A percentile compares a stretch with the other conserved stretches of the same genome.
These are phyloP conservation scores for Scalesia atractyloides DNA, from an alignment of 129 eudicot genomes.

Conservation along the genomic window DNA sequence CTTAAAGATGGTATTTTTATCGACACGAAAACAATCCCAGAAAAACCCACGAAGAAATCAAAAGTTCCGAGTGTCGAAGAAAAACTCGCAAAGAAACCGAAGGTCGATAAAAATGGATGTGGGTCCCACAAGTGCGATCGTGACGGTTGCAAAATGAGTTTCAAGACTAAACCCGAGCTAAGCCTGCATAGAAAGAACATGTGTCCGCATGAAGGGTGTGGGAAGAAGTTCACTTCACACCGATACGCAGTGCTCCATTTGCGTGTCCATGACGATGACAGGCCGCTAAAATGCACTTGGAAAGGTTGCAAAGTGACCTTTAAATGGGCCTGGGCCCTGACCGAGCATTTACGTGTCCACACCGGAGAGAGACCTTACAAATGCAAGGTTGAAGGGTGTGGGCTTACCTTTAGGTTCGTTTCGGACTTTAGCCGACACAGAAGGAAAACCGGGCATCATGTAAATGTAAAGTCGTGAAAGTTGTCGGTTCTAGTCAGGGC, in stretches of 20 bases:
- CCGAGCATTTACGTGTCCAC: conserved; percentile 83
- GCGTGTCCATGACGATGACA: conserved; percentile 74
- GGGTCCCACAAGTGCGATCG: conserved; percentile 51
- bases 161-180: conserved; percentile 60
- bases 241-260: conserved; percentile 64
- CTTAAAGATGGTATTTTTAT: background rate
- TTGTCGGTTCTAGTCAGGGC: background rate
- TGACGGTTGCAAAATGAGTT: conserved; percentile 69
- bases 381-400: conserved; percentile 80
- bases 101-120: conserved; percentile 28
- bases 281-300: conserved; percentile 92
- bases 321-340: conserved; percentile 96
- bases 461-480: conserved; percentile 30
- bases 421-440: conserved; percentile 91
- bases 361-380: conserved; percentile 89
- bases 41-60: conserved; percentile 23
- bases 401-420: conserved; percentile 82
- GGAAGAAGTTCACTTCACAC: conserved; percentile 82
- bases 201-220: conserved; percentile 79
- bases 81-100: conserved; percentile 26
- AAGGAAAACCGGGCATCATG: conserved; percentile 84
- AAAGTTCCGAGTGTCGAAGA: background rate
- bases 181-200: conserved; percentile 60
- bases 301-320: conserved; percentile 80
- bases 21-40: conserved; percentile 16